Base-by-base conservation (phyloP, 2,329 filamentous ascomycete species). In the Dothideomycetes sp. region DNA sequence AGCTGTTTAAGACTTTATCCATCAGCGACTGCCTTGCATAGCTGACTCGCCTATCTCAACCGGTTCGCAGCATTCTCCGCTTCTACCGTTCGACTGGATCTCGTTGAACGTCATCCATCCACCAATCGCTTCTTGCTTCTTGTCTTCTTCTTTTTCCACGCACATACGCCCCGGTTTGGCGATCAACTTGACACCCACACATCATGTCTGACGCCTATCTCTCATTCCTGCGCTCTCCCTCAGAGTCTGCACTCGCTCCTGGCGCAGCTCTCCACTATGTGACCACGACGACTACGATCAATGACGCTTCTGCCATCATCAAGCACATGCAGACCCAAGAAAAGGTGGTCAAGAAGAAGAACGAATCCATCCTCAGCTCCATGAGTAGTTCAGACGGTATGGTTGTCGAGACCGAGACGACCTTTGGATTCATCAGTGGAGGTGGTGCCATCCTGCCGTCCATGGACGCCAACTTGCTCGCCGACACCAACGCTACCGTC, bases 401-500 rank as follows among this genome's bases (percentile, higher is more conserved):
- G 49, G 83, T 79, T 42, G 58, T 84, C 45, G 88, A 96, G 63
- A 70, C 87, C 33, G 82, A 94, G 55, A 91, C 85, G 17, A 78
- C 78, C 2, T 64, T 96, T 33, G 82, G 93, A 58, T 95, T 98
- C 60, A 60, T 80, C 43, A 78, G 72, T 47, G 80, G 82, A 48
- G 91, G 89, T 50, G 89, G 87, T 49, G 74, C 81, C 49, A 96
- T 91, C 65, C 74, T 96, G 42, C 89, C 89, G 4, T 79, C 79
- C 33, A 70, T 98, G 34, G 89, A 96, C 56, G 87, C 95, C 69
- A 95, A 95, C 67, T 94, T 96, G 61, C 67, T 98, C 44, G 70
- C 84, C 43, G 87, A 94, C 63, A 81, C 81, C 54, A 76, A 76
- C 41, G 87, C 87, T 47, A 78, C 76, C 37, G 72, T 96, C 50